Base-by-base conservation (phyloP, 2,329 filamentous ascomycete genomes). In the Fusarium duplospermum region DNA sequence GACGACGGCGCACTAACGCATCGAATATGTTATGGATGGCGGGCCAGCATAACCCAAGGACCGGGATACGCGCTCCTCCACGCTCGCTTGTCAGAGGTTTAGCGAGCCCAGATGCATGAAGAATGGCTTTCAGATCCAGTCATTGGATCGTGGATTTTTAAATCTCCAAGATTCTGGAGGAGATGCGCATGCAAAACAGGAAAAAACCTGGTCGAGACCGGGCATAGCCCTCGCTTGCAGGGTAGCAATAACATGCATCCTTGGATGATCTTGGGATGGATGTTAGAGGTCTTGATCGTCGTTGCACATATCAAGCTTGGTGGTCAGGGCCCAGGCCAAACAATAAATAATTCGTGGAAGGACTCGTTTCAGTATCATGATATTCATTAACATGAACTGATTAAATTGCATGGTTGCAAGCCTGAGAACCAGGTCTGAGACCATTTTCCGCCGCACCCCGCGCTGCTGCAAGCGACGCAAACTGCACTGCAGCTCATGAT, bases 401-500 rank as follows among this genome's bases (percentile, higher is more conserved):
- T 54, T 42, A 40, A 29, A n/a, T 59, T 54, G 18, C 47, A 20
- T 54, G 47, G 47, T 54, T 29, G n/a, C 27, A 6, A 31, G 47
- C 18, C 18, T 31, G 24, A 38, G 36, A 24, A n/a, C 18, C 10
- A 36, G 6, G 56, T 24, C 56, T 27, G 56, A 22, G 57, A 40
- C 58, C 31, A 40, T 33, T 24, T 52, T 60, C 42, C 61, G 59
- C 47, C 22, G 9, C 45, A 52, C 69, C 69, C 70, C 57, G 29
- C 65, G 56, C 68, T 42, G 57, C 59, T 60, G 63, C 71, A 72
- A 67, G 67, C 64, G 74, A 73, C 71, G 60, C 62, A 71, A 74
- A 57, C 67, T 73, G 57, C 14, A 67, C n/a, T n/a, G n/a, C n/a
- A n/a, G 62, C 50, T 59, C 60, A 42, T 33, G 57, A 59, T 57